Evolutionary conservation across 768 basidiomycete species (phyloP).

Genomic region (Mycena alexandri): DNA sequence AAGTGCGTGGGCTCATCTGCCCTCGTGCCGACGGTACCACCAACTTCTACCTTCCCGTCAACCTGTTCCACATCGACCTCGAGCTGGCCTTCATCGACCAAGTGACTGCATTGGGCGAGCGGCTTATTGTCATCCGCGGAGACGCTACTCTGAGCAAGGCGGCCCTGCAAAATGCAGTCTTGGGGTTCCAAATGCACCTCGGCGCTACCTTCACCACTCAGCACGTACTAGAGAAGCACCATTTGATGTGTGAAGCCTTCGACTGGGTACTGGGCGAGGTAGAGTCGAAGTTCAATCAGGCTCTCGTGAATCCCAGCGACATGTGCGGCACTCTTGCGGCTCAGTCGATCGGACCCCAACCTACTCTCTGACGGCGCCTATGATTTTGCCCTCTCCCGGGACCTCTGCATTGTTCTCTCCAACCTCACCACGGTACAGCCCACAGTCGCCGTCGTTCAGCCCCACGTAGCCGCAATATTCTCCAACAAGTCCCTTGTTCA

Average conservation of each 20-base stretch:
- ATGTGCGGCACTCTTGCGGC: constrained; percentile 99
- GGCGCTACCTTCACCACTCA: constrained; percentile 90
- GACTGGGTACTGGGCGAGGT: constrained; percentile 98
- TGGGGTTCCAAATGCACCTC: constrained; percentile 94
- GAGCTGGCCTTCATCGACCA: constrained; percentile 87
- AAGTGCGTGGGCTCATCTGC: constrained; percentile 66
- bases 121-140: constrained; percentile 90
- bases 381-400: constrained; percentile 85
- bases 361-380: constrained; percentile 90
- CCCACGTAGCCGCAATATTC: constrained; percentile 93
- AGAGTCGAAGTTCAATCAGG: constrained; percentile 95
- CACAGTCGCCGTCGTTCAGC: constrained; percentile 90
- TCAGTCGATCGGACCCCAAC: constrained; percentile 95
- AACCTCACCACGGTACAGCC: constrained; percentile 87
- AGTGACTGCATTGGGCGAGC: constrained; percentile 78
- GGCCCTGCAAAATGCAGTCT: constrained; percentile 89
- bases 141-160: constrained; percentile 79
- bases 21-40: too few relatives aligned
- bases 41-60: constrained; percentile 62
- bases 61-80: constrained; percentile 82
- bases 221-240: constrained; percentile 88
- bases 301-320: constrained; percentile 93
- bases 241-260: constrained; percentile 92
- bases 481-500: constrained; percentile 92
- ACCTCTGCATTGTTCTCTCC: constrained; percentile 90